Percentiles rank a stretch among this genome's conserved stretches.
phyloP scores from a whole-genome alignment of 2,329 filamentous ascomycete species.

The Aureobasidium leucospermi region DNA sequence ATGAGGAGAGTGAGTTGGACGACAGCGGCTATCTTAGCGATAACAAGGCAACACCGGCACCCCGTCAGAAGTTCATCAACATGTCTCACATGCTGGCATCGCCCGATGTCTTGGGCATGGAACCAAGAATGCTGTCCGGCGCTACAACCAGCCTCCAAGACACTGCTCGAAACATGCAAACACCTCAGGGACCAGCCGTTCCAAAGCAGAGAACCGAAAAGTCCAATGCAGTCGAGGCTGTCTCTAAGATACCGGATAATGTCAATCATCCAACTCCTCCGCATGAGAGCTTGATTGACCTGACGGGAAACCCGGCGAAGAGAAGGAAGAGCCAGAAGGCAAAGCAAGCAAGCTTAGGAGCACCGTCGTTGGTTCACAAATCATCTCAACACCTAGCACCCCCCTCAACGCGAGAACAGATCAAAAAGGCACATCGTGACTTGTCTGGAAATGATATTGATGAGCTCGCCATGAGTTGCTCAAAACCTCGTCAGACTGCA shows the following conservation, averaged over 20 bases:
- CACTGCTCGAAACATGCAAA: not conserved
- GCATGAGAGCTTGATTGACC: not conserved
- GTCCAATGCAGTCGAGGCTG: not conserved
- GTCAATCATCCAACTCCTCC: too few species aligned
- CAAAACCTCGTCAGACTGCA: not conserved
- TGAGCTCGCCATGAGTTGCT: constrained; percentile 13
- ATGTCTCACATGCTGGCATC: not conserved
- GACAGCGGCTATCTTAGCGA: constrained; percentile 11
- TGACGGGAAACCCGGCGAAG: not conserved
- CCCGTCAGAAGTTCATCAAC: not conserved
- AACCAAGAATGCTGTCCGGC: not conserved
- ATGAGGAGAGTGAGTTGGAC: constrained; percentile 1
- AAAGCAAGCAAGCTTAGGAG: too few species aligned
- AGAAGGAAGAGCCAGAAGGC: not conserved
- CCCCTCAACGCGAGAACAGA: not conserved
- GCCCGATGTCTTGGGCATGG: constrained; percentile 6
- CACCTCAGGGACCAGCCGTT: not conserved
- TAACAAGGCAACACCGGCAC: not conserved
- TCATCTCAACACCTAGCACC: not conserved
- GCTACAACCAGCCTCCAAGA: not conserved
- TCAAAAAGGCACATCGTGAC: not conserved
- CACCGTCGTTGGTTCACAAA: not conserved
- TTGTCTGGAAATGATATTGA: not conserved
- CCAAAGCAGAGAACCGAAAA: not conserved
- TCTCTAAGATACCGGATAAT: not conserved